Conservation (phyloP, 2,329 filamentous ascomycete genomes). For the Xylariaceae sp. region DNA sequence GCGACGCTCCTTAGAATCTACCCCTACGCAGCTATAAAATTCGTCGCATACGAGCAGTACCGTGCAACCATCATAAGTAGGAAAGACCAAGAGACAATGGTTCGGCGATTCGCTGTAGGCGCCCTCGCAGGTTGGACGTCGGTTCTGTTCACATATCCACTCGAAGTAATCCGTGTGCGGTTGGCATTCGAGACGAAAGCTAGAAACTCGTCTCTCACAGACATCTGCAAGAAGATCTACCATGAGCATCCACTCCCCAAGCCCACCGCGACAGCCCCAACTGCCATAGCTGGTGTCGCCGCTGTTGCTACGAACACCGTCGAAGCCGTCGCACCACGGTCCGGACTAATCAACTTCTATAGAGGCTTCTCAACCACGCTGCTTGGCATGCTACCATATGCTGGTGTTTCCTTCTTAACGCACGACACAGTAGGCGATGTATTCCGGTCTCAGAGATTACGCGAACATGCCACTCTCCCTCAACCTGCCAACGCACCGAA, state of each 20-base stretch:
- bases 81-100: constrained; percentile 68
- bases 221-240: constrained; percentile 85
- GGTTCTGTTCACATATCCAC: constrained; percentile 92
- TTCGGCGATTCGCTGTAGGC: constrained; percentile 70
- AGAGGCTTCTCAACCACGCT: constrained; percentile 88
- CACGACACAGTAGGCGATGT: constrained; percentile 88
- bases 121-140: constrained; percentile 79
- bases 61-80: constrained; percentile 72
- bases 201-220: constrained; percentile 63
- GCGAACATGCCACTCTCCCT: constrained; percentile 71
- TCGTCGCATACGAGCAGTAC: constrained; percentile 95
- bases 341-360: constrained; percentile 86
- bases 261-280: constrained; percentile 34
- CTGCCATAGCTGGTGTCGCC: constrained; percentile 31
- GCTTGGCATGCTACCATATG: constrained; percentile 94
- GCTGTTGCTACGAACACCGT: constrained; percentile 43
- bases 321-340: constrained; percentile 53
- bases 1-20: constrained; percentile 93
- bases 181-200: constrained; percentile 91
- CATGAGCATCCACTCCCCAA: constrained; percentile 58
- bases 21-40: constrained; percentile 96
- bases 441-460: constrained; percentile 65
- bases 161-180: constrained; percentile 89
- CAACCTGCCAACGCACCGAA: constrained; percentile 49
- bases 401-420: constrained; percentile 90